Conservation (phyloP, 192 early-diverging fungal species). For the Mortierella alpina region DNA sequence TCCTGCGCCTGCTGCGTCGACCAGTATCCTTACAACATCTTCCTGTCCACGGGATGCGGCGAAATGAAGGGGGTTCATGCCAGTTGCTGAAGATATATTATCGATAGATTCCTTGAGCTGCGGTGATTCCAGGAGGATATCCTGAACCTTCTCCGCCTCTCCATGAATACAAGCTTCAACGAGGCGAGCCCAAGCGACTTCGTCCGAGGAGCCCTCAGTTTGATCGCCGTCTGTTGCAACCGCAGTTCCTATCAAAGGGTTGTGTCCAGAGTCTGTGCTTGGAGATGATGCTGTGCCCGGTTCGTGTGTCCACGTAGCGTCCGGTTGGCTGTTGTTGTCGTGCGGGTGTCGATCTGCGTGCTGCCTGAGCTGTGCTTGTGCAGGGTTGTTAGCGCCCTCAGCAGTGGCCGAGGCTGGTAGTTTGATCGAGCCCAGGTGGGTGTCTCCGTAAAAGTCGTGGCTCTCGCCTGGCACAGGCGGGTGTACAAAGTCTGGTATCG, state of each 20-base stretch:
- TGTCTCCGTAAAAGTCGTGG: constrained; percentile 67
- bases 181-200: constrained; percentile 22
- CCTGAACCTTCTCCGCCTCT: constrained; percentile 42
- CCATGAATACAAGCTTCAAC: constrained; percentile 30
- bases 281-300: background rate
- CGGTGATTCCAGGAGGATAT: constrained; percentile 50
- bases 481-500: constrained; percentile 64
- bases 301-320: background rate
- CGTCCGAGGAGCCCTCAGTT: constrained; percentile 31
- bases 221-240: constrained; percentile 10
- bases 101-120: constrained; percentile 59
- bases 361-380: constrained; percentile 2
- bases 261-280: constrained; percentile 16
- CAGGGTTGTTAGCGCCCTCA: constrained; percentile 14
- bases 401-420: constrained; percentile 31
- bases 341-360: constrained; percentile 27
- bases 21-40: constrained; percentile 63
- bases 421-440: constrained; percentile 61
- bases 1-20: constrained; percentile 67
- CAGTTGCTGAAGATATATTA: constrained; percentile 61
- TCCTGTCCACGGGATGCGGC: constrained; percentile 70
- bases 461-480: constrained; percentile 69
- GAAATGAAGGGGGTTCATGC: constrained; percentile 70
- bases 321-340: background rate
- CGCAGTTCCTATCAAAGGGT: constrained; percentile 15